Conservation (phyloP, 73 alveolate genomes). For the Paramecium biaurelia region DNA sequence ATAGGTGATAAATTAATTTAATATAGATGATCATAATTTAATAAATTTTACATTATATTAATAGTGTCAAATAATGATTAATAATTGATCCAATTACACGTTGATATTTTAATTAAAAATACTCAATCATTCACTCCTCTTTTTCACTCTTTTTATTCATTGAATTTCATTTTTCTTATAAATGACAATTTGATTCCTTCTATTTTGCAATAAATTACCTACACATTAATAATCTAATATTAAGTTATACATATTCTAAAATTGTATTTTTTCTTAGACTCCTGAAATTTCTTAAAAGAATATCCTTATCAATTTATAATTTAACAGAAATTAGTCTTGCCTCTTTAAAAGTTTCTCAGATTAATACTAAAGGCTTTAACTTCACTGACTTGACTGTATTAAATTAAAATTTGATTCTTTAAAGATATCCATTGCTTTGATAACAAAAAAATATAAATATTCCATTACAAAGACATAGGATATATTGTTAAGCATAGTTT, state of each 20-base stretch:
- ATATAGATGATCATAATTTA: neutral
- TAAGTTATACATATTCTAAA: neutral
- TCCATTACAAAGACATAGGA: neutral
- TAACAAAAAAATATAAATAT: neutral
- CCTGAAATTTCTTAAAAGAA: neutral
- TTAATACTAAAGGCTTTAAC: neutral
- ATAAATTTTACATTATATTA: neutral
- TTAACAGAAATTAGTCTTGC: neutral
- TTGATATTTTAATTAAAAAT: neutral
- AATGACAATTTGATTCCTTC: neutral
- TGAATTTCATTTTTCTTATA: neutral
- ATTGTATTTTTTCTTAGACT: neutral
- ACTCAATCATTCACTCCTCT: neutral
- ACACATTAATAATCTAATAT: neutral
- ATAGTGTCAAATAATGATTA: neutral
- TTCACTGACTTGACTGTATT: too few species aligned
- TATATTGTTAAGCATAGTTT: neutral
- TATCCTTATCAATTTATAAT: neutral
- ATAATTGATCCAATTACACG: neutral
- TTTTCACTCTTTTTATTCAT: neutral
- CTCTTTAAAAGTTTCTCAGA: neutral
- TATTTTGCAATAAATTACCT: neutral
- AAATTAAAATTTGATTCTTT: neutral
- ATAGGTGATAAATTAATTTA: neutral
- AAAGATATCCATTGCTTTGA: neutral